Percentiles rank a stretch among this genome's conserved stretches.
These are phyloP conservation scores for Mycena floridula DNA, from an alignment of 768 basidiomycete species.

Conservation along the genomic window DNA sequence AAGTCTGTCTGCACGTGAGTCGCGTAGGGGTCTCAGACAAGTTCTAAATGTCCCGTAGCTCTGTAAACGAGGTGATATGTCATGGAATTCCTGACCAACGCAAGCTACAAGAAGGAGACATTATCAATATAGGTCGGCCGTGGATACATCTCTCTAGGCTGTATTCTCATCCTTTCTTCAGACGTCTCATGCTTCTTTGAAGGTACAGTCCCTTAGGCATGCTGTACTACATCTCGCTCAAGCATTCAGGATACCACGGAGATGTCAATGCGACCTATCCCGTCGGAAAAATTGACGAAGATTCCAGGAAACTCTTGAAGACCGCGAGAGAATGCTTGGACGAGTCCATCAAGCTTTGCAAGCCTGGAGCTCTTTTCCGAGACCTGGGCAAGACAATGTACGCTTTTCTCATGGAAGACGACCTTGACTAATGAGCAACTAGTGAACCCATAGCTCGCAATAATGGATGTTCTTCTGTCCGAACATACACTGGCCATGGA, in stretches of 20 bases:
- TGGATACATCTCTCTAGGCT: conserved; percentile 3
- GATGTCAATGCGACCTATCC: conserved; percentile 94
- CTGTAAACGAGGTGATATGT: conserved; percentile 93
- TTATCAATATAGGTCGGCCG: conserved; percentile 83
- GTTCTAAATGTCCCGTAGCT: conserved; percentile 33
- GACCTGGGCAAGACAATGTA: conserved; percentile 86
- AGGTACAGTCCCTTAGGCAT: conserved; percentile 34
- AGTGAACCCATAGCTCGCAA: conserved; percentile 83
- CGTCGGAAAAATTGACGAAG: conserved; percentile 79
- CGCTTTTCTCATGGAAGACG: conserved; percentile 21
- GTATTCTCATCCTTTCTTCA: conserved; percentile 19
- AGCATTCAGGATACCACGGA: conserved; percentile 69
- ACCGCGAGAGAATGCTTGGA: conserved; percentile 81
- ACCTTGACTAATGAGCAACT: conserved; percentile 1
- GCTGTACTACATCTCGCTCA: not conserved
- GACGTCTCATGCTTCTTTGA: conserved; percentile 79
- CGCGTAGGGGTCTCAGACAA: not conserved
- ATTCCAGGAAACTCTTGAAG: conserved; percentile 74
- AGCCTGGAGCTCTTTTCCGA: conserved; percentile 86
- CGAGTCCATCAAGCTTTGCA: conserved; percentile 87
- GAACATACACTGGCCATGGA: conserved; percentile 90
- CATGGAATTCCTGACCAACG: conserved; percentile 93
- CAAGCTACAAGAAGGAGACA: conserved; percentile 86
- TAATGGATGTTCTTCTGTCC: conserved; percentile 84
- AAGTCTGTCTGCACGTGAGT: conserved; percentile 92